Evolutionary conservation across 2,329 filamentous ascomycete genomes (phyloP), one percentile per base, ranked within the genome.

Genomic region (Fusarium austroafricanum): DNA sequence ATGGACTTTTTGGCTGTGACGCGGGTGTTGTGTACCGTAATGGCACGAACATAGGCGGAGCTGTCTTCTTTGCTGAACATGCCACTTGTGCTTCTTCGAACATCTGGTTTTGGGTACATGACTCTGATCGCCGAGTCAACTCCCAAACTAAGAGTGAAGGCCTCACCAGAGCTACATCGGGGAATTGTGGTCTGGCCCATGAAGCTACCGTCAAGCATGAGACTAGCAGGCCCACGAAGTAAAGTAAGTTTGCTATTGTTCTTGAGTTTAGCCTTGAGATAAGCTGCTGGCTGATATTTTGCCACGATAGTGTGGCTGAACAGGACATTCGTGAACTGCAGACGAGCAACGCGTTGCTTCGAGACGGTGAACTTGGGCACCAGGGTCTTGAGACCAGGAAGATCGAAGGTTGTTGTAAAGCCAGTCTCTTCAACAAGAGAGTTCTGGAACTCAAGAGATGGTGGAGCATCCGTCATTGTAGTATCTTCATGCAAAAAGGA

Each of bases 191-290:
- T 83, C 55, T 85, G 85, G 5, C 88, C 88, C 55, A 90, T 79
- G 76, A 90, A 90, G 10, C 82, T 82, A 5, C 87, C 86, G 72
- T 91, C 89, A n/a, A 90, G 83, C 1, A 86, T 89, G 10, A 90
- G 79, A 7, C 87, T 86, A 0, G 83, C 82, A 2, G 81, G 81
- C 6, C 87, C 88, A 49, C 80, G 79, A 20, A 89, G 82, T 9
- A 90, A 79, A 0, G 86, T 85, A 42, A 89, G 80, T 64, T 82
- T 83, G 71, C 83, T 86, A 17, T 75, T 79, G 75, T 90, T 90
- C 50, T 80, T 81, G 39, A 90, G 75, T 51, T 82, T 81, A 17
- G 86, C 87, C 62, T 86, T 84, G 52, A 90, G 83, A 78, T 87
- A 89, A 2, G 88, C 88, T 5, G 80, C 84, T 4, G 85, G 81